These are phyloP conservation scores for Acarospora socialis DNA, from an alignment of 2,329 filamentous ascomycete genomes.

Conservation along the genomic window DNA sequence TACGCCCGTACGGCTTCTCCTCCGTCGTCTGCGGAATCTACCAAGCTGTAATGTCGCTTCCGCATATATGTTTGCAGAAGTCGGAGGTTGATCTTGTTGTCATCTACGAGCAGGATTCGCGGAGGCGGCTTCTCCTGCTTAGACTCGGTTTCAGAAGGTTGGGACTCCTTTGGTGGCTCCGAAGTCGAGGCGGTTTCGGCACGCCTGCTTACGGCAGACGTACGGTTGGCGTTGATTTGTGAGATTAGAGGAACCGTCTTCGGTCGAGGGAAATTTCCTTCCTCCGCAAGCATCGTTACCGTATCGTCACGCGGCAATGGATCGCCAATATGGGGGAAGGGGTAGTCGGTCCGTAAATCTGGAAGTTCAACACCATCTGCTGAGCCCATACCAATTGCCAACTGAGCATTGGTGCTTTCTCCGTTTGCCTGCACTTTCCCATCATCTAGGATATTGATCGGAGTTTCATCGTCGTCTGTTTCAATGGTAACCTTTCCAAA, in stretches of 20 bases:
- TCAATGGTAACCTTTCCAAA: slow-evolving; percentile 9
- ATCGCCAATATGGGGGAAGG: slow-evolving; percentile 4
- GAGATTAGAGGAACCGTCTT: background rate
- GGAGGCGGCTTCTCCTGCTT: slow-evolving; percentile 12
- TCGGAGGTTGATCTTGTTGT: slow-evolving; percentile 32
- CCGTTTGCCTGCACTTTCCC: slow-evolving; percentile 9
- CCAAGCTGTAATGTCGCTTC: slow-evolving; percentile 22
- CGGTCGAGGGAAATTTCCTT: background rate
- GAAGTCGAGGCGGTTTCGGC: too few species aligned
- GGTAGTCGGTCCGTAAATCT: too few species aligned
- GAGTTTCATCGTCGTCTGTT: slow-evolving; percentile 5
- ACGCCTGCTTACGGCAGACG: too few species aligned
- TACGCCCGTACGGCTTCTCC: slow-evolving; percentile 28
- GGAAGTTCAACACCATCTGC: too few species aligned
- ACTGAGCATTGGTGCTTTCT: slow-evolving; percentile 9
- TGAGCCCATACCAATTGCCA: slow-evolving; percentile 10
- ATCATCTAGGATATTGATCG: too few species aligned
- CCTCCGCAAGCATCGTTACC: slow-evolving; percentile 1
- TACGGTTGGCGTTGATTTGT: background rate
- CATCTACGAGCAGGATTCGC: slow-evolving; percentile 30
- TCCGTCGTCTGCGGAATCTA: slow-evolving; percentile 30
- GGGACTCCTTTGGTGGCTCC: too few species aligned
- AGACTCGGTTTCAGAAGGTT: slow-evolving; percentile 7
- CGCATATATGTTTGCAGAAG: slow-evolving; percentile 30
- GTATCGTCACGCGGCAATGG: background rate